These are phyloP conservation scores for Trichothecium sympodiale DNA, from an alignment of 2,329 filamentous ascomycete species.

Conservation along the genomic window DNA sequence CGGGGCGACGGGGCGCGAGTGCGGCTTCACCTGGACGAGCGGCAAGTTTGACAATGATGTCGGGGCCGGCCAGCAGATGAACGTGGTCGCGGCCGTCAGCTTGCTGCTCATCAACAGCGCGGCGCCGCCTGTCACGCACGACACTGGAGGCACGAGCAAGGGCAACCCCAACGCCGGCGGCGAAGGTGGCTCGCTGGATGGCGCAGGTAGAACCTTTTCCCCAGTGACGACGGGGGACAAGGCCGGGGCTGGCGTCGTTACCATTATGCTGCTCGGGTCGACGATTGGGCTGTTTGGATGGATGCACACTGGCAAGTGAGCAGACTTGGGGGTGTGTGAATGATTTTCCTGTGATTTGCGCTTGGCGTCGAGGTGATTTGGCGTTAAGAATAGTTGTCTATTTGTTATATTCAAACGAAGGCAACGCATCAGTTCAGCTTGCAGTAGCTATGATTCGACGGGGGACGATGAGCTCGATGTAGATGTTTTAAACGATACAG, in stretches of 20 bases:
- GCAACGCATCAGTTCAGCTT: too few species aligned
- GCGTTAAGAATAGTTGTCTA: background rate
- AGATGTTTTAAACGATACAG: too few species aligned
- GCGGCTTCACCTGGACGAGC: conserved; percentile 49
- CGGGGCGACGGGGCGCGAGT: conserved; percentile 44
- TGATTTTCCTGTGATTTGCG: too few species aligned
- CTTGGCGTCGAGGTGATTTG: background rate
- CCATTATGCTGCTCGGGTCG: conserved; percentile 29
- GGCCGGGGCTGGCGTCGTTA: conserved; percentile 37
- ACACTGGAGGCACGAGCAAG: conserved; percentile 33
- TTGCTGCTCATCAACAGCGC: conserved; percentile 29
- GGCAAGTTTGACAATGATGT: conserved; percentile 35
- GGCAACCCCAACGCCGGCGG: conserved; percentile 23
- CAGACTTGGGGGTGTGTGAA: conserved; percentile 22
- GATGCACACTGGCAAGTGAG: conserved; percentile 25
- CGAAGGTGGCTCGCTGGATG: background rate
- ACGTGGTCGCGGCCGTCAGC: conserved; percentile 39
- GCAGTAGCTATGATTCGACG: too few species aligned
- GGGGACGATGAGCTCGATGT: too few species aligned
- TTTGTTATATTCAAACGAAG: background rate
- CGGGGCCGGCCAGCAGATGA: conserved; percentile 46
- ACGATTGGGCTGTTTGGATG: conserved; percentile 31
- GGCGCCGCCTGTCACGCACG: conserved; percentile 26
- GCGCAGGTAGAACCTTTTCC: background rate
- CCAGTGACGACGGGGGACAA: conserved; percentile 5